These are phyloP conservation scores for Serendipita sp. DNA, from an alignment of 768 basidiomycete species.

Conservation along the genomic window DNA sequence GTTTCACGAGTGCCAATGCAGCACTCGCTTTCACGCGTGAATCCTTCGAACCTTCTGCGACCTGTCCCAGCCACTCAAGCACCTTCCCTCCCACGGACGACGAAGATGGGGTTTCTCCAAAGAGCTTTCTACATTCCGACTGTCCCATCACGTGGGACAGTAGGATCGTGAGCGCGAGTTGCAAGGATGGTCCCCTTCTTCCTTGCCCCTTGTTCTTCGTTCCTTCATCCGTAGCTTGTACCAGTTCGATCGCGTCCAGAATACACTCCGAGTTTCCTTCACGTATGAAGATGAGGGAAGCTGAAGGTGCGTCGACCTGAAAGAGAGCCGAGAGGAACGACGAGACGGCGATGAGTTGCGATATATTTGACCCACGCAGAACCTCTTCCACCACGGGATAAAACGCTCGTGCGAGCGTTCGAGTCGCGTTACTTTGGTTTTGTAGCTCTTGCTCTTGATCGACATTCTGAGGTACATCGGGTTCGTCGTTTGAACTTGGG, in stretches of 20 bases:
- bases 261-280: slow-evolving; percentile 51
- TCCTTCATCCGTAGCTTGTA: slow-evolving; percentile 27
- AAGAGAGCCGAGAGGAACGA: slow-evolving; percentile 38
- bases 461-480: not conserved
- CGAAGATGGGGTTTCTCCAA: slow-evolving; percentile 29
- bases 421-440: not conserved
- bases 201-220: not conserved
- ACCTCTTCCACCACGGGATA: not conserved
- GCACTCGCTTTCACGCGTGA: not conserved
- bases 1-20: slow-evolving; percentile 7
- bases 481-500: not conserved
- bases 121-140: slow-evolving; percentile 50
- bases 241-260: slow-evolving; percentile 56
- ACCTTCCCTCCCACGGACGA: slow-evolving; percentile 19
- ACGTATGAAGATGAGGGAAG: slow-evolving; percentile 44
- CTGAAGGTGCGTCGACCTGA: slow-evolving; percentile 62
- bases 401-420: not conserved
- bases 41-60: slow-evolving; percentile 31
- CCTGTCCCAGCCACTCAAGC: slow-evolving; percentile 20
- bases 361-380: not conserved
- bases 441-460: not conserved
- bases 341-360: not conserved
- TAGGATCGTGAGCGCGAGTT: slow-evolving; percentile 52
- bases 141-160: slow-evolving; percentile 64
- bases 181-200: slow-evolving; percentile 20